Evolutionary conservation across 345 rosid species (phyloP), one percentile per base, ranked within the genome.

Genomic region (Brassica incana): DNA sequence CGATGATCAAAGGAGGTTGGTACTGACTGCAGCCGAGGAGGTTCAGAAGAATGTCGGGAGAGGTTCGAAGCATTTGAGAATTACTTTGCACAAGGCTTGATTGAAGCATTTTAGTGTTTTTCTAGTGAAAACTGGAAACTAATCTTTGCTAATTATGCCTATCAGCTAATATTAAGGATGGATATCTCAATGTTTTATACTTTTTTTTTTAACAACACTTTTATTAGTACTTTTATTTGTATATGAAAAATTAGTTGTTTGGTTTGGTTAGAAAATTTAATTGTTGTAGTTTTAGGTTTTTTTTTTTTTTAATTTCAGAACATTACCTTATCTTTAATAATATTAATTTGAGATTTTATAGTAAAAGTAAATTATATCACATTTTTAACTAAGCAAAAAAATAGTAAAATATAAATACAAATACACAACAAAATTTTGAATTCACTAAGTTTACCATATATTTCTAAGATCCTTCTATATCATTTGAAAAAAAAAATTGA

Each of bases 71-170:
- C 35, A 20, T 60, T 60, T 77, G 8, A 16, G 3, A 27, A 60
- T 76, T 29, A 76, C 23, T 76, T 32, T 59, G 5, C 4, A 76
- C 74, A 67, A 15, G 6, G 60, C 33, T 59, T 76, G 61, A 68
- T 16, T 18, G 8, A 38, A 23, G 32, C 48, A 59, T 58, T 35
- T 16, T 58, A 5, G 52, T 58, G 29, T 32, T 3, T 65, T 65
- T 32, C 23, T 38, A 38, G 48, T 59, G 61, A 4, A 67, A 5
- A 11, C 8, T 70, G 33, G 9, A 20, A 0, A 65, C 3, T 32
- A 63, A 32, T 15, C 4, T 69, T 69, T 69, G 12, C 25, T 5
- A n/a, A 14, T 63, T 63, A 7, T 56, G 9, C 8, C 11, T 64
- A 16, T 8, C 9, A 40, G 48, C 12, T 45, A 45, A 12, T 45